phyloP scores from a whole-genome alignment of 495 filamentous ascomycete species.

The Immersiella caudata region DNA sequence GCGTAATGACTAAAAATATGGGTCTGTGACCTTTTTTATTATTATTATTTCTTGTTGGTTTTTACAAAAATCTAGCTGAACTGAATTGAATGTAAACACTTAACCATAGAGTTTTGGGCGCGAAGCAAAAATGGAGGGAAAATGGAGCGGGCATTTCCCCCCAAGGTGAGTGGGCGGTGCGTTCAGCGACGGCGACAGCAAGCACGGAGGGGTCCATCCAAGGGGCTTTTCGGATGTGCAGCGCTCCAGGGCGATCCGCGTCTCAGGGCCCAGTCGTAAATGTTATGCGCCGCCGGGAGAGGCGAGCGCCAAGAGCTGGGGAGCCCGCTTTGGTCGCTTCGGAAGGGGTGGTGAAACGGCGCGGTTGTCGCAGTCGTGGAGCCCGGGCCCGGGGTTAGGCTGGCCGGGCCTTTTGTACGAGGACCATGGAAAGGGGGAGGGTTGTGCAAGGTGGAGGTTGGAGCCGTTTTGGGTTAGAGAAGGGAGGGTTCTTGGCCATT shows the following conservation, averaged over 20 bases:
- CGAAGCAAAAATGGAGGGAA: neutral
- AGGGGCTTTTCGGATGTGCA: neutral
- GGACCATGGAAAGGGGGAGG: neutral
- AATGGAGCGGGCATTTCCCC: neutral
- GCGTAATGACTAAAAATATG: conserved; percentile 11
- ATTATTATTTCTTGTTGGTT: too few relatives aligned
- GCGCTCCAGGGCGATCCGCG: conserved; percentile 3
- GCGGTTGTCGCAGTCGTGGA: neutral
- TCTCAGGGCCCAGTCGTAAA: conserved; percentile 3
- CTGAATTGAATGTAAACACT: conserved; percentile 12
- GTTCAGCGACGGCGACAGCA: neutral
- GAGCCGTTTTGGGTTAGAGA: neutral
- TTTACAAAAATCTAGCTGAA: conserved; percentile 6
- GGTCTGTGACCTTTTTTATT: conserved; percentile 9
- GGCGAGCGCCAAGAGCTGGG: neutral
- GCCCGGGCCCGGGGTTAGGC: neutral
- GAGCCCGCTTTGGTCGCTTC: conserved; percentile 5
- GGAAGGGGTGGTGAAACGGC: conserved; percentile 9
- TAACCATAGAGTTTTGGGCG: neutral
- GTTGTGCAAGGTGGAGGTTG: neutral
- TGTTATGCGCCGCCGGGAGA: neutral
- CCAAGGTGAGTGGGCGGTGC: neutral
- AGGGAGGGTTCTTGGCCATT: neutral
- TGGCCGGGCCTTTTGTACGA: neutral
- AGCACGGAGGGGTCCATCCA: neutral